A percentile compares a stretch with the other conserved stretches of the same genome.
Evolutionary conservation across 2,329 filamentous ascomycete species (phyloP).

Genomic region (Penicillium rolfsii): DNA sequence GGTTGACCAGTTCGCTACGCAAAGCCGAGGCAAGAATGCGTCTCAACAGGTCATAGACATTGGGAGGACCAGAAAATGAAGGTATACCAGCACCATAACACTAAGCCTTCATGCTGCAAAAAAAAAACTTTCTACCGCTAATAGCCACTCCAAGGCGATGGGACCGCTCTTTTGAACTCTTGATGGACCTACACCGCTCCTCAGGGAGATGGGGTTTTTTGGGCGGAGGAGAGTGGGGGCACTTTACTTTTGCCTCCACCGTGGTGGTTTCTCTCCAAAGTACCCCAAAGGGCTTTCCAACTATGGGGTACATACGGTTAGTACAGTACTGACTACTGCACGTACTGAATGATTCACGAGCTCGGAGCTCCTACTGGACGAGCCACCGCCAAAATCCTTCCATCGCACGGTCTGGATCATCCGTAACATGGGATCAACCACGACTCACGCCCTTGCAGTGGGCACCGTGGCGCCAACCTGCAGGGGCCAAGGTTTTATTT

Average conservation of each 20-base stretch:
- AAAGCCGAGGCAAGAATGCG: constrained; percentile 4
- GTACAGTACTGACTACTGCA: background rate
- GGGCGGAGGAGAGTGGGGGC: constrained; percentile 3
- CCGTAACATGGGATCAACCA: background rate
- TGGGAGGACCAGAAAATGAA: background rate
- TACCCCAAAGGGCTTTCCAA: background rate
- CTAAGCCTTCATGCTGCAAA: background rate
- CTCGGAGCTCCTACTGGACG: background rate
- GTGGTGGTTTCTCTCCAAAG: background rate
- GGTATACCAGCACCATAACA: background rate
- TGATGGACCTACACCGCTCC: constrained; percentile 4
- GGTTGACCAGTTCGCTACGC: constrained; percentile 10
- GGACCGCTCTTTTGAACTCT: constrained; percentile 5
- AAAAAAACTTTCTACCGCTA: background rate
- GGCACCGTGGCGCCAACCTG: constrained; percentile 13
- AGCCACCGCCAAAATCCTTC: background rate
- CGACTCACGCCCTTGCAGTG: constrained; percentile 19
- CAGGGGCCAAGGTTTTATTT: constrained; percentile 18
- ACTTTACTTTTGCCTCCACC: constrained; percentile 7
- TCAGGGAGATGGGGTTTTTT: background rate
- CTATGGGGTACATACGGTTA: background rate
- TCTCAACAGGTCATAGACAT: background rate
- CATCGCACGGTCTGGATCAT: constrained; percentile 17
- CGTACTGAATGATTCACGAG: background rate
- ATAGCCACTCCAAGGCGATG: background rate